phyloP scores from a whole-genome alignment of 805 yeast genomes.

The Pichia pseudocactophila region DNA sequence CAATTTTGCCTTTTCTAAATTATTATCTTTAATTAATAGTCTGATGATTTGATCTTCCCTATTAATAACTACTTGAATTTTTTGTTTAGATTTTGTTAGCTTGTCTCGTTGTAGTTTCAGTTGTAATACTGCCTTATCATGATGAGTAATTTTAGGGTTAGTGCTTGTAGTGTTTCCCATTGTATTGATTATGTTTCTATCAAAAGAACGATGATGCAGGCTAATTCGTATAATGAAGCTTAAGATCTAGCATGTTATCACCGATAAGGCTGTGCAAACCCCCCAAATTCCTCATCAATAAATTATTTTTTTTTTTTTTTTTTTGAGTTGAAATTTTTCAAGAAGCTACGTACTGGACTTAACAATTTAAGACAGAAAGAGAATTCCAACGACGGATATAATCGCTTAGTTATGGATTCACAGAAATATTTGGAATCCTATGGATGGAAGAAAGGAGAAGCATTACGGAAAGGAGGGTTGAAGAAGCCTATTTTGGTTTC shows the following conservation, averaged over 20 bases:
- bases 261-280: no score
- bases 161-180: slow-evolving; percentile 27
- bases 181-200: not conserved
- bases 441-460: slow-evolving; percentile 94
- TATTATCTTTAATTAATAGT: slow-evolving; percentile 41
- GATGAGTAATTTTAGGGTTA: slow-evolving; percentile 58
- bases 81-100: slow-evolving; percentile 60
- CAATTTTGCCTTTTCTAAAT: slow-evolving; percentile 54
- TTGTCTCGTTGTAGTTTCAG: slow-evolving; percentile 84
- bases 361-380: no score
- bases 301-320: not conserved
- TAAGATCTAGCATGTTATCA: no score
- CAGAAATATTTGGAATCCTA: slow-evolving; percentile 59
- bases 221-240: no score
- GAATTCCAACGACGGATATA: no score
- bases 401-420: slow-evolving; percentile 36
- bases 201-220: no score
- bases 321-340: not conserved
- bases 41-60: slow-evolving; percentile 57
- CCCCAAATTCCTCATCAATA: not conserved
- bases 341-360: no score
- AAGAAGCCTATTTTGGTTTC: slow-evolving; percentile 80
- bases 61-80: slow-evolving; percentile 46
- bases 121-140: slow-evolving; percentile 80
- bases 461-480: slow-evolving; percentile 69